Base-by-base conservation (phyloP, 2,329 filamentous ascomycete species). In the Cryphonectria nitschkei region DNA sequence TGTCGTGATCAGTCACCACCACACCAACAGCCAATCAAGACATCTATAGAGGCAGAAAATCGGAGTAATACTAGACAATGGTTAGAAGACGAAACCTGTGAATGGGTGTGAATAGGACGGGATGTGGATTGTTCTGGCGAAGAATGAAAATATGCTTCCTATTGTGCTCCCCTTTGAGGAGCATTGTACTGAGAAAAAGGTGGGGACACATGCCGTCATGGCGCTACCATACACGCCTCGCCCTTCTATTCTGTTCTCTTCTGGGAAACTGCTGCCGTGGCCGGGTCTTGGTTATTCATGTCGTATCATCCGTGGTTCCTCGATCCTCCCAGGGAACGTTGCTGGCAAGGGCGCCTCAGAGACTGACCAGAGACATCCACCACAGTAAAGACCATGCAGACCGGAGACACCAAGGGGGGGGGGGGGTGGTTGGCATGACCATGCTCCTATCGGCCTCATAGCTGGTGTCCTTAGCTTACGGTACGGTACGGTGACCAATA, bases 121-220 rank as follows among this genome's bases (percentile, higher is more conserved):
- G 39, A 26, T 39, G 56, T 65, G 19, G 52, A 68, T 72, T 72
- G 69, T 72, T 66, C 32, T 62, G 16, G 41, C 22, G 1, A 46
- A 46, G 56, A 62, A 37, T 52, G 60, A 58, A 41, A 43, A 14
- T 2, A 26, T 9, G 9, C 64, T 70, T 73, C 41, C 67, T 64
- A 73, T 73, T 72, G 72, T 73, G 37, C 50, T 67, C 65, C 41
- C 61, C 41, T 68, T 68, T 56, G 56, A 63, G 58, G 39, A 62
- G 19, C 41, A 70, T 73, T 72, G 72, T 73, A 19, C 54, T 41
- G 46, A 39, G 29, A 50, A 68, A 60, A 52, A 43, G 61, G 61
- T 43, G 26, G 69, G 5, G 46, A 29, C 16, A 22, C 19, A 1
- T 46, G 19, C 50, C 22, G 39, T 64, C 50, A 29, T 34, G n/a